These are phyloP conservation scores for Trypanosoma avium DNA, from an alignment of 208 protist genomes.

Conservation along the genomic window DNA sequence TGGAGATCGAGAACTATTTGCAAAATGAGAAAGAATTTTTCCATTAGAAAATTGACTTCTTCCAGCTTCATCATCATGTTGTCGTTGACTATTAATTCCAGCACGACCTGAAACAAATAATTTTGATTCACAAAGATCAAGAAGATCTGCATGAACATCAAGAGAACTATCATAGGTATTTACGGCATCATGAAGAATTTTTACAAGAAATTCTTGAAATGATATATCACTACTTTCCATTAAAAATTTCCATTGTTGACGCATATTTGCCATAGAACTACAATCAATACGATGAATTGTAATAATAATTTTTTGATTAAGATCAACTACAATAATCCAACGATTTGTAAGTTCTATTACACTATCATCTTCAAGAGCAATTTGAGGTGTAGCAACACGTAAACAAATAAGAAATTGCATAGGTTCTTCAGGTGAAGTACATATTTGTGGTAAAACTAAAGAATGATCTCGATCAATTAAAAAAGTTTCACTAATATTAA, in stretches of 20 bases:
- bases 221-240: constrained; percentile 65
- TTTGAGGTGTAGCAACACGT: constrained; percentile 75
- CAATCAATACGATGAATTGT: constrained; percentile 84
- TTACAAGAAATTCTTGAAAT: constrained; percentile 85
- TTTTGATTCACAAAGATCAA: constrained; percentile 81
- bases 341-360: constrained; percentile 85
- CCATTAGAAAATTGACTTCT: constrained; percentile 36
- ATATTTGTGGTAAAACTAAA: constrained; percentile 76
- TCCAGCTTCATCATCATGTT: constrained; percentile 2
- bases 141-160: constrained; percentile 68
- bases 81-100: background rate
- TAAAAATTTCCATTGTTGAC: constrained; percentile 60
- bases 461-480: constrained; percentile 77
- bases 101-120: constrained; percentile 48
- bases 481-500: constrained; percentile 81
- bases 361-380: constrained; percentile 71
- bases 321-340: constrained; percentile 83
- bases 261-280: constrained; percentile 65
- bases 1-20: constrained; percentile 63
- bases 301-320: constrained; percentile 72
- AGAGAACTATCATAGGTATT: constrained; percentile 76
- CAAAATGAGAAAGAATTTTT: constrained; percentile 77
- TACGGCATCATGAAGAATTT: constrained; percentile 80
- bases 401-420: constrained; percentile 82
- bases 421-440: constrained; percentile 60